Base-by-base conservation (phyloP, 2,329 filamentous ascomycete species). In the Alternaria panax region DNA sequence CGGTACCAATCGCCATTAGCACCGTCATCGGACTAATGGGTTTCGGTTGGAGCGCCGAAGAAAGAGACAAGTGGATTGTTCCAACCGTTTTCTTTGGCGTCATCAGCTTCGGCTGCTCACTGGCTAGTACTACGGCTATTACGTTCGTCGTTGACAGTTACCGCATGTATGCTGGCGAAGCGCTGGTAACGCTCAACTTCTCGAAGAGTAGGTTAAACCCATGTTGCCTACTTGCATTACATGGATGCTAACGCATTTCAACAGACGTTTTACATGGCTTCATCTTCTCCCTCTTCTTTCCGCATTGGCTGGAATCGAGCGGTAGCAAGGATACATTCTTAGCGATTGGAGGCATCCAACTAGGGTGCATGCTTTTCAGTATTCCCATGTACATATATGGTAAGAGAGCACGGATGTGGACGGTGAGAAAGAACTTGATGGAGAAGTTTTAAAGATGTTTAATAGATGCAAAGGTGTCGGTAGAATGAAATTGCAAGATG, bases 131-230 rank as follows among this genome's bases (percentile, higher is more conserved):
- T 0, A 98, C 93, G 0, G 85, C 92, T 20, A 97, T 98, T 72
- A 97, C 94, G 0, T 98, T 97, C 71, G 93, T 91, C 54, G 92
- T 98, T 7, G 94, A 98, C 79, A 93, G 90, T 65, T 97, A 98
- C 78, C 86, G 93, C 11, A 90, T 96, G 72, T 97, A 97, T 77
- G 94, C 94, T 0, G 93, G 93, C 20, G 94, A 98, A 79, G 93
- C 94, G 3, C 84, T 98, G 32, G 95, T 98, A 14, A 97, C 94
- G 20, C 82, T 98, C 67, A 98, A 97, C 73, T 95, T 97, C 73
- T 89, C 88, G 80, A 98, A 98, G 83, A 98, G 84, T 86, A 75
- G 70, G 80, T 80, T 42, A 47, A 3, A 42, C 27, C 16, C 7
- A 16, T 14, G 1, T 24, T 9, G 22, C 41, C 24, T 22, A n/a